Evolutionary conservation across 441 rosid species (phyloP), one percentile per base, ranked within the genome.

Genomic region (Oxalis stricta): DNA sequence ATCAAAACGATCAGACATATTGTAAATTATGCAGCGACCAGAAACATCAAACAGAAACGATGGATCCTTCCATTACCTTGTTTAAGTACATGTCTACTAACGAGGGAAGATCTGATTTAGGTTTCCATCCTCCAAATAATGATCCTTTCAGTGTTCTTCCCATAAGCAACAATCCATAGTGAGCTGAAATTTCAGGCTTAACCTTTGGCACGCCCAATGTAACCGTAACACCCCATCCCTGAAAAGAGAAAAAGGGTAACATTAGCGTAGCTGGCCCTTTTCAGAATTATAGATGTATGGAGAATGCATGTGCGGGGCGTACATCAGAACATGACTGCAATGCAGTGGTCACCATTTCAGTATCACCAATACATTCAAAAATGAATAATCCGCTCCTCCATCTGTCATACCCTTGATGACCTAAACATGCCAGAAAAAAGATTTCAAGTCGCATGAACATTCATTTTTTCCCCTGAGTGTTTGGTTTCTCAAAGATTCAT

Each of bases 221-320:
- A 50, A 89, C 75, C 0, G 97, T 65, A 60, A 76, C 20, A 10
- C 97, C 97, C 94, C 95, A 89, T 53, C 97, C 97, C 96, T 85
- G 5, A 6, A 3, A 24, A 44, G 3, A 52, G 35, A 33, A 3
- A 18, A 48, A 32, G 11, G 36, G 14, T 16, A 48, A 34, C 33
- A 34, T 31, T n/a, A n/a, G n/a, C n/a, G n/a, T n/a, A n/a, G n/a
- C n/a, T n/a, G n/a, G n/a, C n/a, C n/a, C n/a, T n/a, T n/a, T n/a
- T n/a, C n/a, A n/a, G n/a, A n/a, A n/a, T n/a, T n/a, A n/a, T n/a
- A n/a, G n/a, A n/a, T n/a, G n/a, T n/a, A n/a, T n/a, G n/a, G n/a
- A n/a, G n/a, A n/a, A n/a, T n/a, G n/a, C n/a, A n/a, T n/a, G n/a
- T n/a, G n/a, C n/a, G 50, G 53, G 48, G 46, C 44, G 65, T 66